Conservation (phyloP, 2,329 filamentous ascomycete species). For the Coniochaeta hoffmannii region DNA sequence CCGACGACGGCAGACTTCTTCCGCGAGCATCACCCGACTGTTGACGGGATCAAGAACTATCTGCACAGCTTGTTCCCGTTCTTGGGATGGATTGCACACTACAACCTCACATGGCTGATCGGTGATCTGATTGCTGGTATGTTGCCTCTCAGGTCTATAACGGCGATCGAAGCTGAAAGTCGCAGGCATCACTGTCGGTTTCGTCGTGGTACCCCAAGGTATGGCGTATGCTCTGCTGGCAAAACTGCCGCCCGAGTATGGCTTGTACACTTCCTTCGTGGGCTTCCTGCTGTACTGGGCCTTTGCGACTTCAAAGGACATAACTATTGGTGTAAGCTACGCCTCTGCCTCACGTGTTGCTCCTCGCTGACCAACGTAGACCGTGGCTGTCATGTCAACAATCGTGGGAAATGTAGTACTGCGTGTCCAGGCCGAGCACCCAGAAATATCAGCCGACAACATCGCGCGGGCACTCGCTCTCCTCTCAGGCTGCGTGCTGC, state of each 20-base stretch:
- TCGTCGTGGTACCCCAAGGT: slow-evolving; percentile 45
- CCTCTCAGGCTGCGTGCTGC: slow-evolving; percentile 34
- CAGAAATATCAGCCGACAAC: slow-evolving; percentile 26
- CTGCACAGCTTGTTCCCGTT: slow-evolving; percentile 54
- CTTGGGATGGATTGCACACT: slow-evolving; percentile 59
- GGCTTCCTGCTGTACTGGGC: slow-evolving; percentile 76
- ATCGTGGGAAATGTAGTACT: slow-evolving; percentile 39
- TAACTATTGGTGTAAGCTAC: slow-evolving; percentile 59
- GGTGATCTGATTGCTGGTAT: slow-evolving; percentile 67
- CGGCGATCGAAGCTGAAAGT: not conserved
- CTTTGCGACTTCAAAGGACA: slow-evolving; percentile 79
- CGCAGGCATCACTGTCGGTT: slow-evolving; percentile 55
- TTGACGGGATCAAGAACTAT: slow-evolving; percentile 40
- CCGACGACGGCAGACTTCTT: slow-evolving; percentile 60
- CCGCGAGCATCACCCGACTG: slow-evolving; percentile 42
- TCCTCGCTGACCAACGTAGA: slow-evolving; percentile 31
- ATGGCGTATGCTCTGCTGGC: slow-evolving; percentile 75
- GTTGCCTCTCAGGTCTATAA: slow-evolving; percentile 1
- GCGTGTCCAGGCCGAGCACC: slow-evolving; percentile 26
- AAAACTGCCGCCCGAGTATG: slow-evolving; percentile 59
- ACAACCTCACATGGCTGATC: slow-evolving; percentile 64
- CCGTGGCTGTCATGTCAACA: slow-evolving; percentile 43
- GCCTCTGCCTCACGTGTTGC: not conserved
- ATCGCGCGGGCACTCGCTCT: slow-evolving; percentile 37
- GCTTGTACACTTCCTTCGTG: slow-evolving; percentile 76